Conservation (phyloP, 768 basidiomycete species). For the Auricularia cornea region DNA sequence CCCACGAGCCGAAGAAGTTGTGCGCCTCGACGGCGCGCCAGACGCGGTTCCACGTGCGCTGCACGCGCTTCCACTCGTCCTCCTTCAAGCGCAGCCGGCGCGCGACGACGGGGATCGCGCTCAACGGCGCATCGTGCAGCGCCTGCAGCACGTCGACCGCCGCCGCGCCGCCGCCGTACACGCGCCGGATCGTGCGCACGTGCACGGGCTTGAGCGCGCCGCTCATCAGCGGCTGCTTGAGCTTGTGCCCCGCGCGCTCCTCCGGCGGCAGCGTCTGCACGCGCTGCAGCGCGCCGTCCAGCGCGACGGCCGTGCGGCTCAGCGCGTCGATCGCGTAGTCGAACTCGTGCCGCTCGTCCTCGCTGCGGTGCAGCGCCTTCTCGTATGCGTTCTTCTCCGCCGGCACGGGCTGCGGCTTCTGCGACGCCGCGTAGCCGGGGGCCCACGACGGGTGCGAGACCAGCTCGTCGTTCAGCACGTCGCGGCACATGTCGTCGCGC, state of each 20-base stretch:
- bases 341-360: conserved; percentile 97
- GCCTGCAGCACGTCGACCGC: conserved; percentile 72
- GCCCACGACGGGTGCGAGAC: conserved; percentile 94
- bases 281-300: conserved; percentile 79
- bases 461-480: conserved; percentile 96
- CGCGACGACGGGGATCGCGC: conserved; percentile 88
- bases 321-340: conserved; percentile 92
- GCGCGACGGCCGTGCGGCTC: conserved; percentile 77
- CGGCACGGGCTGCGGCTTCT: conserved; percentile 87
- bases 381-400: conserved; percentile 97
- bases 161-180: conserved; percentile 72
- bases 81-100: conserved; percentile 85
- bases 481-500: conserved; percentile 88
- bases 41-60: conserved; percentile 91
- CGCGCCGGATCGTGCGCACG: conserved; percentile 86
- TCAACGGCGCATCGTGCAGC: conserved; percentile 83
- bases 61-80: conserved; percentile 92
- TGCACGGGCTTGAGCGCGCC: conserved; percentile 81
- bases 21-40: conserved; percentile 96
- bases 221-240: conserved; percentile 78
- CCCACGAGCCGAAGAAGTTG: conserved; percentile 97
- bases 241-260: conserved; percentile 45
- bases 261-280: conserved; percentile 83
- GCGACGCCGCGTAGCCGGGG: conserved; percentile 41
- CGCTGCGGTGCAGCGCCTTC: conserved; percentile 91